Conservation (phyloP, 2,329 filamentous ascomycete genomes). For the Penicillium fuscoglaucum region DNA sequence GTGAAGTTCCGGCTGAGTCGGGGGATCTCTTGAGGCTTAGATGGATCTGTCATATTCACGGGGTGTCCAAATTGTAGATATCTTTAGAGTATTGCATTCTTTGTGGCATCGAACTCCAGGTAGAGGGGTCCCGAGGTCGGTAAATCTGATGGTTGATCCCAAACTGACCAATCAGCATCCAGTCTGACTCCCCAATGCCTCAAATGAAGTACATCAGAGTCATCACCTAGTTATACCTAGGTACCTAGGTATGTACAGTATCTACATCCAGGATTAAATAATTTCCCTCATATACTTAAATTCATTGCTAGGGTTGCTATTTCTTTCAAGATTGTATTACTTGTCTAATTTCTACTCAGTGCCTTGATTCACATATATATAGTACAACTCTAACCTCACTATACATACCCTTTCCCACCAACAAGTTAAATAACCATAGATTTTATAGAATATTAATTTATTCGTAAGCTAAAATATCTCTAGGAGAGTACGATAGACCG, state of each 20-base stretch:
- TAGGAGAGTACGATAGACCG: not conserved
- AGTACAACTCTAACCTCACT: not conserved
- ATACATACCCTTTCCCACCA: too few species aligned
- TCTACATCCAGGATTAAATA: not conserved
- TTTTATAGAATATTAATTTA: too few species aligned
- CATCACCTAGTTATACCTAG: not conserved
- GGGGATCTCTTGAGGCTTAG: slow-evolving; percentile 22
- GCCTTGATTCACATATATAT: not conserved
- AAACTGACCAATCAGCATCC: slow-evolving; percentile 15
- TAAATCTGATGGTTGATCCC: slow-evolving; percentile 9
- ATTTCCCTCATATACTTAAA: too few species aligned
- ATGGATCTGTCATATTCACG: not conserved
- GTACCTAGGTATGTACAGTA: not conserved
- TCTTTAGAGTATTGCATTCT: not conserved
- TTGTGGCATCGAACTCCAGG: not conserved
- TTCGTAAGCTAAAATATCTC: not conserved
- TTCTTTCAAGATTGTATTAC: too few species aligned
- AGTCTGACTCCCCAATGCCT: not conserved
- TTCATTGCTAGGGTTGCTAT: too few species aligned
- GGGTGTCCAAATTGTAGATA: not conserved
- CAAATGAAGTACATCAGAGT: not conserved
- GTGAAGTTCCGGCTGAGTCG: slow-evolving; percentile 21
- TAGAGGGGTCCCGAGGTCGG: not conserved
- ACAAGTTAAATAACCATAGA: not conserved
- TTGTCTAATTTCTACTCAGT: not conserved